phyloP scores from a whole-genome alignment of 495 filamentous ascomycete genomes.

The Daldinia loculata region DNA sequence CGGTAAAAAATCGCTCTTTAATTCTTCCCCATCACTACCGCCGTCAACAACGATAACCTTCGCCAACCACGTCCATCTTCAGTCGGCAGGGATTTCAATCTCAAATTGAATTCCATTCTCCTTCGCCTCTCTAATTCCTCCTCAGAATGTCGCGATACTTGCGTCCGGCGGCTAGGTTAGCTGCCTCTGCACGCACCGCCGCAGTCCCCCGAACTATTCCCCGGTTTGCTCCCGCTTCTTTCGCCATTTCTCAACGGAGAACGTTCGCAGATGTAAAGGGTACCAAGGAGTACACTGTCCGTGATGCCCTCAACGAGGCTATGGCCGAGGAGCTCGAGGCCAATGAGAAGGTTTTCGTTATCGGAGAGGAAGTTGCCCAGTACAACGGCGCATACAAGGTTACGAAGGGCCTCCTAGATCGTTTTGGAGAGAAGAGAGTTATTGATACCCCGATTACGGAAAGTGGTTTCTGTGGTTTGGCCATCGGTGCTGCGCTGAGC shows the following conservation, averaged over 20 bases:
- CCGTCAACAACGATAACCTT: conserved; percentile 9
- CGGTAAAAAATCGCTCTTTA: conserved; percentile 43
- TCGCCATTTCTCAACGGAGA: conserved; percentile 57
- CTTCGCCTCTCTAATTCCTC: conserved; percentile 18
- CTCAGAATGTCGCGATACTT: conserved; percentile 73
- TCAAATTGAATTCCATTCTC: conserved; percentile 11
- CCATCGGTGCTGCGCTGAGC: conserved; percentile 91
- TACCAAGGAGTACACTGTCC: conserved; percentile 90
- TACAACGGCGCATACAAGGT: conserved; percentile 99
- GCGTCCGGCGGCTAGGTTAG: conserved; percentile 80
- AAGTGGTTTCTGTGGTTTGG: conserved; percentile 90
- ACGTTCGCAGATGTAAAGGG: conserved; percentile 65
- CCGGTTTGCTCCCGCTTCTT: conserved; percentile 49
- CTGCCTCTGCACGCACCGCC: conserved; percentile 68
- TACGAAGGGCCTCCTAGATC: conserved; percentile 94
- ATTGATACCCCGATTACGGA: conserved; percentile 99
- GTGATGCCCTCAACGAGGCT: conserved; percentile 97
- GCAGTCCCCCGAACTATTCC: conserved; percentile 58
- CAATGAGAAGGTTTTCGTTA: conserved; percentile 92
- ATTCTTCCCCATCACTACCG: conserved; percentile 5
- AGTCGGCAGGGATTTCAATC: conserved; percentile 36
- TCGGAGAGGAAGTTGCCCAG: conserved; percentile 98
- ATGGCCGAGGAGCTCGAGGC: conserved; percentile 95
- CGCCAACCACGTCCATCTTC: conserved; percentile 24
- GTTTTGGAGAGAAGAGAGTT: conserved; percentile 95